Evolutionary conservation across 208 protist genomes (phyloP), one percentile per base, ranked within the genome.

Genomic region (Acanthamoeba castellanii): DNA sequence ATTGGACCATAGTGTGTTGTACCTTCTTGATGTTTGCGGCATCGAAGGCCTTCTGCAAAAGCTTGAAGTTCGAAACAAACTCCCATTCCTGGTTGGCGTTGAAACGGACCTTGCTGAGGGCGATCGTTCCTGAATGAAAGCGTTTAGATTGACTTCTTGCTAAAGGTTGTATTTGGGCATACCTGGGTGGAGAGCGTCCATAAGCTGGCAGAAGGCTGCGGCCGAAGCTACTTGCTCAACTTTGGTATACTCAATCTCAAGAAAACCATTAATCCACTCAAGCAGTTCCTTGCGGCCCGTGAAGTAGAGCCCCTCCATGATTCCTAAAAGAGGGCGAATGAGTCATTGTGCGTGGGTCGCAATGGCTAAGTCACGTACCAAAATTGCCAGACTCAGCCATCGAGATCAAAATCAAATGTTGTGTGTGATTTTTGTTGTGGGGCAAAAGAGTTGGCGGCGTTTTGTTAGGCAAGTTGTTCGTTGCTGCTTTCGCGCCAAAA

Each of bases 81-180:
- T 99, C 99, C 96, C 99, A 99, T 88, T 99, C 99, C 57, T 98
- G 97, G 96, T 99, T 99, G 0, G 99, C 98, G 27, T 98, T 96
- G 52, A 98, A 98, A 27, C 98, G 98, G 16, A 99, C 97, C 81
- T 98, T 97, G n/a, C 98, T 95, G 20, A 99, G 96, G 9, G 97
- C 84, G 50, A 99, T 97, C 76, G 85, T 92, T 42, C 92, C 94
- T 92, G 22, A 5, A 25, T 1, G 37, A 4, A 42, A 42, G 37
- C 50, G 14, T 1, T 18, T 6, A 18, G 50, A 55, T 20, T 6
- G 50, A 6, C n/a, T n/a, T n/a, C n/a, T n/a, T 55, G 50, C 0
- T 55, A 55, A 55, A 14, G 13, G 14, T 9, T 55, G 50, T 11
- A 66, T n/a, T n/a, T n/a, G 16, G 22, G n/a, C 25, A n/a, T 92